These are phyloP conservation scores for Trichaptum fuscoviolaceum DNA, from an alignment of 768 basidiomycete genomes.

Conservation along the genomic window DNA sequence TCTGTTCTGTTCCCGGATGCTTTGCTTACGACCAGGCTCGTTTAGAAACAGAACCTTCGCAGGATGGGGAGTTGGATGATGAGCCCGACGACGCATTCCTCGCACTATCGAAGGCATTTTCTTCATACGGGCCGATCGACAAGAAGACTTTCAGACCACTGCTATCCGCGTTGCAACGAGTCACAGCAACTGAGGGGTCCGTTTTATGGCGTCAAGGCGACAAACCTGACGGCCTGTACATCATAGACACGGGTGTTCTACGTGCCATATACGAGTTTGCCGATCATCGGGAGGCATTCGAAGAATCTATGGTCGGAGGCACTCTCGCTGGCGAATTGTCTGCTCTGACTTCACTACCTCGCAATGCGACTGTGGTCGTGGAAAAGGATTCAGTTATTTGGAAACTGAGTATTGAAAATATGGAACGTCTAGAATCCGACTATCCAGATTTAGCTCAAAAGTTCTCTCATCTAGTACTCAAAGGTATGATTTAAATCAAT, in stretches of 20 bases:
- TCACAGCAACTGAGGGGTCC: conserved; percentile 48
- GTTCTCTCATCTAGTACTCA: conserved; percentile 67
- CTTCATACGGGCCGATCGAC: conserved; percentile 59
- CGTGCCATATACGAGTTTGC: conserved; percentile 79
- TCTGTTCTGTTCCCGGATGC: not conserved
- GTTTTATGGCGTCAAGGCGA: conserved; percentile 80
- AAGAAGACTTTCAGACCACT: conserved; percentile 57
- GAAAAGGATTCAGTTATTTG: conserved; percentile 78
- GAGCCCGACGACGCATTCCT: conserved; percentile 55
- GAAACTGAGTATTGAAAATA: conserved; percentile 58
- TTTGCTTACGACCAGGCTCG: not conserved
- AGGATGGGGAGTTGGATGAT: conserved; percentile 36
- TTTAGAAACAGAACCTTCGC: not conserved
- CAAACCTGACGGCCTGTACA: conserved; percentile 73
- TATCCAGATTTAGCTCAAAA: conserved; percentile 57
- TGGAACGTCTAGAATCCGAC: conserved; percentile 62
- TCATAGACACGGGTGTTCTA: conserved; percentile 84
- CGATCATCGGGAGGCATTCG: conserved; percentile 57
- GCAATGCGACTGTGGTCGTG: conserved; percentile 83
- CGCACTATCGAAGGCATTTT: conserved; percentile 76
- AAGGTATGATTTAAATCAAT: conserved; percentile 43
- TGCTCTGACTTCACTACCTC: conserved; percentile 67
- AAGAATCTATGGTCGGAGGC: conserved; percentile 92
- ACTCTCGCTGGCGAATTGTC: conserved; percentile 90
- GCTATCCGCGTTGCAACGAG: conserved; percentile 63